Evolutionary conservation across 2,329 filamentous ascomycete species (phyloP), one percentile per base, ranked within the genome.

Genomic region (Lomentospora prolificans): DNA sequence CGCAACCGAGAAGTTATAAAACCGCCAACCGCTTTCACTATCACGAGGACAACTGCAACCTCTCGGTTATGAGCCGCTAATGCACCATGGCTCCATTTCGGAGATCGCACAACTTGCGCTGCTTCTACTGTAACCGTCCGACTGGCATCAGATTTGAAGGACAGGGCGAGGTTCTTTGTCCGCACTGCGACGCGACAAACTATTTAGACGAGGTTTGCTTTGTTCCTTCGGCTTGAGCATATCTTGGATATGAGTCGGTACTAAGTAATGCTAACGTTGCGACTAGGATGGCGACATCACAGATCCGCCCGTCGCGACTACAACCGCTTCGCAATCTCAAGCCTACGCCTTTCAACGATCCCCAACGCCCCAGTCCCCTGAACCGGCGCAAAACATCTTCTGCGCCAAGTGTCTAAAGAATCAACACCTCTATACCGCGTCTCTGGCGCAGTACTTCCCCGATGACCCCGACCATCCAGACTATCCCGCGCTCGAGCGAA

Each of bases 351-450:
- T 74, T 54, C 64, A 73, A 50, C 71, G 71, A 59, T 61, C 73
- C 33, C 57, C 58, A 61, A 63, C 68, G 57, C 70, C 61, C 60
- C 64, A 64, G 65, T 70, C 62, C 10, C 54, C 53, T 17, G 57
- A 57, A 17, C 51, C 58, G 1, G 33, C 51, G n/a, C 46, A 55
- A n/a, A 56, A 63, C 55, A 72, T 78, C 59, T 87, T 82, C 65
- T 99, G 94, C 76, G 72, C 79, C 51, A 86, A 79, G 56, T 99
- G 94, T 65, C 73, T 91, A 53, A 89, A 90, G 68, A 97, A 99
- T 68, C 94, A 99, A 67, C 84, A 88, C 56, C 76, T 96, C 5
- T 83, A 91, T 61, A 86, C 84, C 31, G 79, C 84, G 46, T 83
- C 84, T 0, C 75, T 97, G 39, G 86, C 89, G 3, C 85, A 92